These are phyloP conservation scores for Epichloe gansuensis DNA, from an alignment of 2,329 filamentous ascomycete genomes.

Conservation along the genomic window DNA sequence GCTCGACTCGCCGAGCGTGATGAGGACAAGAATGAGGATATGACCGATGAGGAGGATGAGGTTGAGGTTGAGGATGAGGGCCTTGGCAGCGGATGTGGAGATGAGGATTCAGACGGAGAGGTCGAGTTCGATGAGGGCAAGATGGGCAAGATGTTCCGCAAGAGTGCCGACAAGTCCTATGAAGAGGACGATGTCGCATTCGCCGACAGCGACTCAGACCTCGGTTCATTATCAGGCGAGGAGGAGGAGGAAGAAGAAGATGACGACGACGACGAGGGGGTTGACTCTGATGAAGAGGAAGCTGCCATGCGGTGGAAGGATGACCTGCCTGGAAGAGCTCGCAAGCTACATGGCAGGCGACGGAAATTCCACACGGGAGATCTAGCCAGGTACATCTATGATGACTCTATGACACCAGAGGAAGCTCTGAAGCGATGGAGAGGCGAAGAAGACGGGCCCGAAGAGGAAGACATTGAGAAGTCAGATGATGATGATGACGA, in stretches of 20 bases:
- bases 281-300: constrained; percentile 52
- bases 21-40: constrained; percentile 40
- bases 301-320: constrained; percentile 75
- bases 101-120: constrained; percentile 38
- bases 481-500: constrained; percentile 39
- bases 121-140: constrained; percentile 46
- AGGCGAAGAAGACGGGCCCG: constrained; percentile 45
- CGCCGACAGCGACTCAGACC: constrained; percentile 92
- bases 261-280: constrained; percentile 38
- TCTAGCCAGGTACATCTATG: constrained; percentile 79
- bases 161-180: constrained; percentile 35
- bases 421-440: constrained; percentile 73
- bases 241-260: constrained; percentile 31
- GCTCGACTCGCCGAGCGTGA: constrained; percentile 47
- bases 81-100: constrained; percentile 40
- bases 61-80: constrained; percentile 27
- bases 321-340: constrained; percentile 66
- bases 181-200: constrained; percentile 68
- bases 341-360: constrained; percentile 54
- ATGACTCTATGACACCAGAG: constrained; percentile 59
- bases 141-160: constrained; percentile 48
- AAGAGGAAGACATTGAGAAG: constrained; percentile 43
- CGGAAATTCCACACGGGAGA: constrained; percentile 68
- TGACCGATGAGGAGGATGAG: constrained; percentile 24
- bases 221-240: constrained; percentile 66